Conservation (phyloP, 768 basidiomycete genomes). For the Daedaleopsis nitida region DNA sequence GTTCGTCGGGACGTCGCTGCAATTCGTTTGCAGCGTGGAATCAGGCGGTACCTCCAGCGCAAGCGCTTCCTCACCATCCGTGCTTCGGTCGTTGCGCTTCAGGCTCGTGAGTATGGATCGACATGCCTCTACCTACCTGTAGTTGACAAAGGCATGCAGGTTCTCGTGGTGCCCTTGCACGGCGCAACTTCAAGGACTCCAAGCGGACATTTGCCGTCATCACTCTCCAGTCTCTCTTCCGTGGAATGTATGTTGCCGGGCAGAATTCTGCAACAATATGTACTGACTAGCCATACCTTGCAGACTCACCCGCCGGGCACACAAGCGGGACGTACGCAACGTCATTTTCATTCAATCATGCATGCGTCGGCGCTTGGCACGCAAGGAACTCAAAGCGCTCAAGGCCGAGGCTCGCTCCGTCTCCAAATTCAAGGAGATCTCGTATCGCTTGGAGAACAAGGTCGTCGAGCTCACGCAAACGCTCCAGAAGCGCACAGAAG, state of each 20-base stretch:
- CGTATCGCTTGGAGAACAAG: slow-evolving; percentile 97
- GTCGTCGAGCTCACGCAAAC: slow-evolving; percentile 97
- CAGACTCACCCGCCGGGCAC: slow-evolving; percentile 57
- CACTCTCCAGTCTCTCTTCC: slow-evolving; percentile 77
- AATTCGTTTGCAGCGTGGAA: slow-evolving; percentile 69
- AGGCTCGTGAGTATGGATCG: slow-evolving; percentile 69
- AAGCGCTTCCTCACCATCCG: slow-evolving; percentile 65
- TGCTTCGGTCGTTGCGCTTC: slow-evolving; percentile 67
- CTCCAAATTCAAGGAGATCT: slow-evolving; percentile 98
- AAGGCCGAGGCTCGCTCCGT: slow-evolving; percentile 94
- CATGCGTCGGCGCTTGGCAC: slow-evolving; percentile 84
- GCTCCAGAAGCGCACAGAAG: slow-evolving; percentile 85
- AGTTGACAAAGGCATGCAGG: slow-evolving; percentile 42
- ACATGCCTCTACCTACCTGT: not conserved
- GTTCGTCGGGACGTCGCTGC: slow-evolving; percentile 79
- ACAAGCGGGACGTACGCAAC: slow-evolving; percentile 62
- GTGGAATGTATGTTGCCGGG: slow-evolving; percentile 73
- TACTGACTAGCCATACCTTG: slow-evolving; percentile 1
- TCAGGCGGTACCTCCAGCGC: slow-evolving; percentile 75
- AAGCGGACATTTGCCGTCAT: slow-evolving; percentile 64
- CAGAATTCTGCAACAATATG: too few species aligned
- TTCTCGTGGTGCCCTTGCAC: slow-evolving; percentile 73
- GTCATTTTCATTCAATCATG: slow-evolving; percentile 91
- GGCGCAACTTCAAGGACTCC: slow-evolving; percentile 57
- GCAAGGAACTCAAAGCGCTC: slow-evolving; percentile 80